Evolutionary conservation across 2,329 filamentous ascomycete species (phyloP), one percentile per base, ranked within the genome.

Genomic region (Fusarium dlaminii): DNA sequence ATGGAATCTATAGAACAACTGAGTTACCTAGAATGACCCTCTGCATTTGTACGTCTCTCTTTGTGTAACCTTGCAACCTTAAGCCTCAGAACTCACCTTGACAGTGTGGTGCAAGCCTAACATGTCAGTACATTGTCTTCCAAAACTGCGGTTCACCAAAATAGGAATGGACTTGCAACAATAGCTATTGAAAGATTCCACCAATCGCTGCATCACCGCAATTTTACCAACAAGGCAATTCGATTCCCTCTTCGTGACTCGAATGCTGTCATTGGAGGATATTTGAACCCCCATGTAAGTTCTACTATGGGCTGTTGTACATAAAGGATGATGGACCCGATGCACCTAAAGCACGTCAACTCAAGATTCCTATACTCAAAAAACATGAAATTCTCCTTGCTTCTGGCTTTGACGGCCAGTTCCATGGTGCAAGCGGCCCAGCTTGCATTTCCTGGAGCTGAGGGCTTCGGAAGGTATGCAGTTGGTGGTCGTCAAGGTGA

Each of bases 391-490:
- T 11, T 57, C 1, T 39, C 42, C 10, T 54, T 52, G 3, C 18
- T 72, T 11, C 10, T 72, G 5, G 45, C 57, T 42, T 29, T 72
- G 10, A 48, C 29, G 2, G 63, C 57, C 39, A 36, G 39, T 34
- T 51, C 68, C 8, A 51, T 48, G 11, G 63, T 20, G 2, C 52
- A 68, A n/a, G 69, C 68, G 17, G 62, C 69, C 32, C 63, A 72
- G 6, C 75, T 83, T 13, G 81, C 82, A 1, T 83, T 83, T 29
- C 81, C 81, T 6, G 82, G 80, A 8, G 82, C 82, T n/a, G 81
- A 83, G 52, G 82, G 82, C 1, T 82, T 70, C 13, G 60, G 68
- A 1, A 42, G 45, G 63, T 77, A 61, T 76, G 81, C 40, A 78
- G 71, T 73, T 40, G 82, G 82, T 46, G 82, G 82, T 32, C 79